Evolutionary conservation across 1,139 yeast genomes (phyloP).

Genomic region (Geotrichum citri-aurantii): DNA sequence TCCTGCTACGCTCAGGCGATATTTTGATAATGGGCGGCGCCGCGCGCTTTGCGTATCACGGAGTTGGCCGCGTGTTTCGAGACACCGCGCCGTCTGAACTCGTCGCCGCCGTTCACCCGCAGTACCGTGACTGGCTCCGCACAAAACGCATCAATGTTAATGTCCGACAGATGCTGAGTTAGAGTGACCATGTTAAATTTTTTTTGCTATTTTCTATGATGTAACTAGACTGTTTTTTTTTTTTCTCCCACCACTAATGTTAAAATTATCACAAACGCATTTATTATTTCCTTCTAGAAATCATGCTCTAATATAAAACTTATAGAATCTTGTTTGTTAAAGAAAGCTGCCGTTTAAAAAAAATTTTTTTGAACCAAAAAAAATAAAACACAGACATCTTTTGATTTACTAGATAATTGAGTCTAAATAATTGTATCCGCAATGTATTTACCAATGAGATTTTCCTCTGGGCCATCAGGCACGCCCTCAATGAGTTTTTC

Average conservation of each 20-base stretch:
- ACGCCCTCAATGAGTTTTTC: constrained; percentile 31
- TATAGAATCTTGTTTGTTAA: too few relatives aligned
- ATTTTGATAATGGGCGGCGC: constrained; percentile 40
- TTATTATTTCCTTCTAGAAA: too few relatives aligned
- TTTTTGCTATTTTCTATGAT: too few relatives aligned
- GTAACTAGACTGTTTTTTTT: too few relatives aligned
- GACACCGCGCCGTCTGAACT: constrained; percentile 34
- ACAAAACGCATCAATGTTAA: constrained; percentile 40
- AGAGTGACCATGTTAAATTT: too few relatives aligned
- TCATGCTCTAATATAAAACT: too few relatives aligned
- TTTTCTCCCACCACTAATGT: too few relatives aligned
- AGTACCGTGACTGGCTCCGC: constrained; percentile 33
- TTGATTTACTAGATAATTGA: too few relatives aligned
- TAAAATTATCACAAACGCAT: too few relatives aligned
- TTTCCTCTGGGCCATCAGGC: constrained; percentile 77
- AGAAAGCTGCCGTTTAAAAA: too few relatives aligned
- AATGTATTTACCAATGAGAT: constrained; percentile 54
- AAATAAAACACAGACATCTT: too few relatives aligned
- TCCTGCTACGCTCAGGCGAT: constrained; percentile 39
- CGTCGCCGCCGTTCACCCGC: constrained; percentile 3
- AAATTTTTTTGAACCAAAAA: too few relatives aligned
- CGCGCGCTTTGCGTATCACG: constrained; percentile 40
- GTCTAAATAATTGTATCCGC: constrained; percentile 48
- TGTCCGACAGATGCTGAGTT: constrained; percentile 38
- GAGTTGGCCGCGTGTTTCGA: constrained; percentile 38